Evolutionary conservation across 1,139 yeast species (phyloP), one percentile per base, ranked within the genome.

Genomic region (Pichia inconspicua): DNA sequence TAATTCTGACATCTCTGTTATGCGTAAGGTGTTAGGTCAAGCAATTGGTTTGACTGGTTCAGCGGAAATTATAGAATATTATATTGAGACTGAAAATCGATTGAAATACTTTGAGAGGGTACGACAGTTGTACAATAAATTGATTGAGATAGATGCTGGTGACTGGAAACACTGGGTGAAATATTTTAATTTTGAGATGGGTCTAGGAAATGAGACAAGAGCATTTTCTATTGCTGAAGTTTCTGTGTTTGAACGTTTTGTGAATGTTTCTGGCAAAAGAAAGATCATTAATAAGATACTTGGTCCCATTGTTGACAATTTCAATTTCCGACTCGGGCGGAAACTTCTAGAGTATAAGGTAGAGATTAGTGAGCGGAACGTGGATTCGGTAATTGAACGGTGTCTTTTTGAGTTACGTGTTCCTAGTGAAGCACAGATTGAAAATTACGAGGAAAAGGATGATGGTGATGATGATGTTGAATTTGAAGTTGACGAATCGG

Each of bases 51-150:
- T 70, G 19, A 70, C 73, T 35, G 83, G 86, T 0, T 84, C 84
- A 58, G 69, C 67, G 2, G 78, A 77, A 46, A 65, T 87, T 0
- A 82, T 82, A 61, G 70, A 70, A 51, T 74, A 72, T 53, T 92
- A 92, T 62, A 82, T 90, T 48, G 71, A 60, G 3, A 56, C 82
- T 32, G 89, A 83, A 58, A 65, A 58, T 41, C 56, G 62, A 57
- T 59, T 86, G 43, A 84, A 84, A 31, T 89, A 85, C 57, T 83
- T 84, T 73, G 95, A 84, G 53, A 68, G 97, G 40, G 89, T 85
- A 11, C 71, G 97, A 38, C 77, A 68, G 58, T 61, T 92, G 8
- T 89, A 80, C 60, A 86, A 84, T 54, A 82, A 78, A 58, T 78
- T 78, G 69, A 56, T 90, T 27, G 86, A 83, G 55, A 61, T 68